These are phyloP conservation scores for Mercurialis annua DNA, from an alignment of 345 rosid genomes.

Conservation along the genomic window DNA sequence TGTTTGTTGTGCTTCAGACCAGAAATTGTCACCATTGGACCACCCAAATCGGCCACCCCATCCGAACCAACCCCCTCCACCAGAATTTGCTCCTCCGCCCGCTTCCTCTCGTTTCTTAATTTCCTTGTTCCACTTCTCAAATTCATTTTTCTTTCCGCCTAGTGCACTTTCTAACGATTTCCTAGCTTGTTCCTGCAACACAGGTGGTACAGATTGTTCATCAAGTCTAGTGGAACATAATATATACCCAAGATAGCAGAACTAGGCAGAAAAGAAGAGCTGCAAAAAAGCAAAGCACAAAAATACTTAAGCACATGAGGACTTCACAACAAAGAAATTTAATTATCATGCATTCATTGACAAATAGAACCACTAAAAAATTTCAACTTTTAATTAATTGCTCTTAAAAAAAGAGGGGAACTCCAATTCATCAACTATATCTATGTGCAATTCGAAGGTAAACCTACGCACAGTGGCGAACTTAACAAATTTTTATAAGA, in stretches of 20 bases:
- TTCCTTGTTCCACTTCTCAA: constrained; percentile 81
- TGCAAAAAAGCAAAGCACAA: no score
- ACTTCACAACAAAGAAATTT: no score
- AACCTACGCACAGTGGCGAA: no score
- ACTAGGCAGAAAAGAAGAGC: no score
- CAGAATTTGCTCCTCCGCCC: constrained; percentile 52
- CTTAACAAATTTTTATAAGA: no score
- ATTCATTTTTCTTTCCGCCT: constrained; percentile 83
- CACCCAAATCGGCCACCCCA: constrained; percentile 75
- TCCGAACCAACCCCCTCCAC: constrained; percentile 88
- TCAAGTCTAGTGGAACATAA: background rate
- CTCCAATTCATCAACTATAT: no score
- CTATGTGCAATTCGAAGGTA: no score
- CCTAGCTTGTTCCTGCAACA: constrained; percentile 74
- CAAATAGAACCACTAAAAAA: no score
- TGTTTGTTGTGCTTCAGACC: constrained; percentile 71
- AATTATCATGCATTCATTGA: no score
- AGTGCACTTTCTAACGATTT: constrained; percentile 86
- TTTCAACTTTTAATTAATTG: no score
- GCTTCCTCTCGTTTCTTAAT: constrained; percentile 83
- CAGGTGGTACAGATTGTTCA: background rate
- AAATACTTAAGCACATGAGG: no score
- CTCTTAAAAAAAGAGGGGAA: no score
- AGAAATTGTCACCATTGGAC: constrained; percentile 69
- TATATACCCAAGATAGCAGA: background rate